Base-by-base conservation (phyloP, 2,329 filamentous ascomycete genomes). In the Alternaria rosae region DNA sequence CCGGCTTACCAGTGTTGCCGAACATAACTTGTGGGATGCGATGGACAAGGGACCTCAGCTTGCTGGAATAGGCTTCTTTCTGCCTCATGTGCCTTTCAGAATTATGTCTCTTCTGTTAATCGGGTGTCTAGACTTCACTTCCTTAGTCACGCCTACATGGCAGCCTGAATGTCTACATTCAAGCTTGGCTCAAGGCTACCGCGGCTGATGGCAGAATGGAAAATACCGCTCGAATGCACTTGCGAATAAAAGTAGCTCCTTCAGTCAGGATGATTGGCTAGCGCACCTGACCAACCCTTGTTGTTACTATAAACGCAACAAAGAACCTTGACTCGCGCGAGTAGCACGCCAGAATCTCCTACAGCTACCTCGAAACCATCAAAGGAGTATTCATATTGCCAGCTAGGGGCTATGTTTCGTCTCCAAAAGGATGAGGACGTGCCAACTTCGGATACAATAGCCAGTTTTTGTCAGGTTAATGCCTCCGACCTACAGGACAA, bases 301-400 rank as follows among this genome's bases (percentile, higher is more conserved):
- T 23, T 26, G 32, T 53, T 42, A 21, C 51, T 53, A 53, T 41
- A 53, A 53, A 53, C 51, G 25, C 35, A 20, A 53, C 51, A 53
- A 53, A 51, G 47, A 25, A 38, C 20, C 13, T 51, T 23, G 30
- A 51, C 28, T 38, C 30, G 26, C 17, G 23, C 47, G 10, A 51
- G 20, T 25, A n/a, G 30, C 30, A 38, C 47, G 13, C 30, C 30
- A 20, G 30, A 51, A 13, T 51, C 30, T 51, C 30, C 47, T 35
- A 38, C 30, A 38, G 30, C 35, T 13, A 51, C 30, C 10, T 35
- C 20, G 47, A 51, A 51, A 23, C 9, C 13, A 51, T 51, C n/a
- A 38, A 51, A 51, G 30, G 15, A 38, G 4, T 35, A 30, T 23
- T 17, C 11, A 21, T 10, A 21, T n/a, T 38, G 28, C 20, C 15